phyloP scores from a whole-genome alignment of 768 basidiomycete species.

The Leucogyrophana mollusca region DNA sequence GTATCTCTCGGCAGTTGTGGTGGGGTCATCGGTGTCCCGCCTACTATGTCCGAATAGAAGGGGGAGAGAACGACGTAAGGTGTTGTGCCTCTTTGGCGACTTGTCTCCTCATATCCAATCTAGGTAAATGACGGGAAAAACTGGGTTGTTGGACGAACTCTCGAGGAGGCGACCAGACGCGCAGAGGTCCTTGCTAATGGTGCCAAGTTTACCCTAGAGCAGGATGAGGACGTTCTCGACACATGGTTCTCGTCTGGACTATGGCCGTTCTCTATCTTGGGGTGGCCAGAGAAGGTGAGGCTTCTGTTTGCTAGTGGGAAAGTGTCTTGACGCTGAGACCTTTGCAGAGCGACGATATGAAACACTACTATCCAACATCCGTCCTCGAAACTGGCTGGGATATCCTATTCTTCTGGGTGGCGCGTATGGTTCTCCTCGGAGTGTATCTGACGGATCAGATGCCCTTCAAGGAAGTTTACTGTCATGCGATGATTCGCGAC shows the following conservation, averaged over 20 bases:
- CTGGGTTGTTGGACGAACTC: slow-evolving; percentile 89
- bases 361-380: slow-evolving; percentile 85
- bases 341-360: slow-evolving; percentile 68
- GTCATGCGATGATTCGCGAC: slow-evolving; percentile 98
- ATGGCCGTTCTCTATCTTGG: slow-evolving; percentile 97
- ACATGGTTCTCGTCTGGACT: slow-evolving; percentile 99
- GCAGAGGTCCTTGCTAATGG: slow-evolving; percentile 70
- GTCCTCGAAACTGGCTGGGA: slow-evolving; percentile 99
- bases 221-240: slow-evolving; percentile 97
- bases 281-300: slow-evolving; percentile 92
- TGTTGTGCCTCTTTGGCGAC: no score
- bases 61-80: slow-evolving; percentile 62
- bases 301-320: background rate
- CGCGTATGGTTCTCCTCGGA: slow-evolving; percentile 95
- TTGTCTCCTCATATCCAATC: background rate
- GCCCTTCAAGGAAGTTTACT: slow-evolving; percentile 94
- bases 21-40: slow-evolving; percentile 98
- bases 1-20: slow-evolving; percentile 98
- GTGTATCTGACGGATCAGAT: slow-evolving; percentile 84
- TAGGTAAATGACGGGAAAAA: slow-evolving; percentile 68
- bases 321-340: slow-evolving; percentile 3
- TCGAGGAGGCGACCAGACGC: slow-evolving; percentile 74
- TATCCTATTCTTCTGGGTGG: slow-evolving; percentile 99
- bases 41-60: slow-evolving; percentile 87
- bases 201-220: slow-evolving; percentile 70